Conservation (phyloP, 2,329 filamentous ascomycete genomes). For the Exophiala xenobiotica region DNA sequence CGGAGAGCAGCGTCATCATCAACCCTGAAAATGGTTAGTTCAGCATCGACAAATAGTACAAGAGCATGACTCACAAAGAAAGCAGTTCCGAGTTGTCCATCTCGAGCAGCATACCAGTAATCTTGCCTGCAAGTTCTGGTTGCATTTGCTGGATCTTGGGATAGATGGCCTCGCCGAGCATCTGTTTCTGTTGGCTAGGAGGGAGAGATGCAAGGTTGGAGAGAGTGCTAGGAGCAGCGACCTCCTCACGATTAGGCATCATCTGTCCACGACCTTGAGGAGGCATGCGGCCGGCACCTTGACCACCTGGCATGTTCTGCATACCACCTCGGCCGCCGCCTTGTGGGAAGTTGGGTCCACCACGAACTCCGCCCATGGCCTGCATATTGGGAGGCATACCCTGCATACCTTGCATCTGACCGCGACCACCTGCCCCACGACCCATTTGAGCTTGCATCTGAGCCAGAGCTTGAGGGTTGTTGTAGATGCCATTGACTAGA, state of each 20-base stretch:
- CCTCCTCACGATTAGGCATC: conserved; percentile 39
- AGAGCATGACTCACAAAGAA: conserved; percentile 75
- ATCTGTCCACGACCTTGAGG: conserved; percentile 41
- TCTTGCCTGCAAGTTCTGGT: conserved; percentile 95
- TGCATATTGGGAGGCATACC: conserved; percentile 72
- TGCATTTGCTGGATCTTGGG: conserved; percentile 96
- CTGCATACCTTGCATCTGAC: conserved; percentile 65
- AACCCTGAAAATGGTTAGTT: conserved; percentile 57
- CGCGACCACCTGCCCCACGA: conserved; percentile 68
- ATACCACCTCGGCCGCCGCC: conserved; percentile 46
- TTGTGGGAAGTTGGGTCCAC: conserved; percentile 46
- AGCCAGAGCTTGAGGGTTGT: conserved; percentile 29
- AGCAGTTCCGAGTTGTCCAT: conserved; percentile 97
- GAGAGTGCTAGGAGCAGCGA: conserved; percentile 48
- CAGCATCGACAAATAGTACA: conserved; percentile 23
- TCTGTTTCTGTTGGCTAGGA: conserved; percentile 91
- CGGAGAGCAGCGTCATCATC: conserved; percentile 86
- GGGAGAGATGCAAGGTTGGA: conserved; percentile 53
- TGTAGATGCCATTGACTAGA: conserved; percentile 73
- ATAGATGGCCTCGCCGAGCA: conserved; percentile 95
- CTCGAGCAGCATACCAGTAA: conserved; percentile 98
- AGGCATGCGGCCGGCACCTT: conserved; percentile 36
- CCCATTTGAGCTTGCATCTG: conserved; percentile 74
- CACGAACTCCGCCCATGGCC: conserved; percentile 47
- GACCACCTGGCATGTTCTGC: conserved; percentile 39